These are phyloP conservation scores for Blumeria graminis DNA, from an alignment of 2,329 filamentous ascomycete genomes.

Conservation along the genomic window DNA sequence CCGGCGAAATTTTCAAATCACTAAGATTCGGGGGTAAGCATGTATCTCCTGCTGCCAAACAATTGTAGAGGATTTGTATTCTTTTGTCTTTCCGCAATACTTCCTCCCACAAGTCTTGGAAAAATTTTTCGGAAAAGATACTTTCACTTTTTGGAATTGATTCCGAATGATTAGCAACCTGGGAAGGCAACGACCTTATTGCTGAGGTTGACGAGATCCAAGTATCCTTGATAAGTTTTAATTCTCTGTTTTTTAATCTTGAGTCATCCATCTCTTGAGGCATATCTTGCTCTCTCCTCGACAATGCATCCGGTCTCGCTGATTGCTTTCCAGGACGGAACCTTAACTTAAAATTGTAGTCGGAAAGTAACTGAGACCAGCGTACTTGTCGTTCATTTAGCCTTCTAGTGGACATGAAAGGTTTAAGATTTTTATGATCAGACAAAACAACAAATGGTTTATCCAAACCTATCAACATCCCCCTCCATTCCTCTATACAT, in stretches of 20 bases:
- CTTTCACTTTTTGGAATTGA: background rate
- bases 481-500: background rate
- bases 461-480: background rate
- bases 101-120: background rate
- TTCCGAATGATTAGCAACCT: background rate
- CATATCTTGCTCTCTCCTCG: background rate
- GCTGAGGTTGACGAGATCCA: background rate
- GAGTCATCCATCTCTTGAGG: background rate
- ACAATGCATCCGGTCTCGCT: background rate
- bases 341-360: background rate
- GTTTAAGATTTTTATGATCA: background rate
- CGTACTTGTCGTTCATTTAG: background rate
- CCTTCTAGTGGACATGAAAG: background rate
- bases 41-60: background rate
- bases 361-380: background rate
- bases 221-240: background rate
- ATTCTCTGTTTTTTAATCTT: background rate
- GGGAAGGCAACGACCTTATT: background rate
- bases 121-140: background rate
- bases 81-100: background rate
- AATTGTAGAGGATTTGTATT: background rate
- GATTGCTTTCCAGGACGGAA: background rate
- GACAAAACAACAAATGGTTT: background rate
- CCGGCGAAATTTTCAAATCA: background rate
- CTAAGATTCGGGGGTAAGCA: background rate